A percentile compares a stretch with the other conserved stretches of the same genome.
phyloP scores from a whole-genome alignment of 2,329 filamentous ascomycete genomes.

The Colletotrichum nymphaeae region DNA sequence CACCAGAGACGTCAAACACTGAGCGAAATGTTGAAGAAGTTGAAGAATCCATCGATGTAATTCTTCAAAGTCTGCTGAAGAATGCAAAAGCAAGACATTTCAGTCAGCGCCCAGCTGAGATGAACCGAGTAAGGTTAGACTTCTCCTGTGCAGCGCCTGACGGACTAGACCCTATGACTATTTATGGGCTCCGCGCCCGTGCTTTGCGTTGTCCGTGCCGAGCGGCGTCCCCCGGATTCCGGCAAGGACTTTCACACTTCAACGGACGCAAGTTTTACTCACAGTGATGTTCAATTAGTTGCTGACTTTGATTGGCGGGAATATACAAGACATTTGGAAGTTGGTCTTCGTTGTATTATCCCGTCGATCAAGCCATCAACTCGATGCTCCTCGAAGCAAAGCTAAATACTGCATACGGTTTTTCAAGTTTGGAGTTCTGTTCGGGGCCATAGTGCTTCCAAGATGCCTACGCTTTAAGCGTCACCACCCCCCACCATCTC shows the following conservation, averaged over 20 bases:
- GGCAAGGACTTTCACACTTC: background rate
- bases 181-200: conserved; percentile 5
- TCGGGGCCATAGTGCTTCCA: too few relatives aligned
- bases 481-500: conserved; percentile 9
- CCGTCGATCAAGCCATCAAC: background rate
- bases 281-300: background rate
- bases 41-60: background rate
- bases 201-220: background rate
- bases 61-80: background rate
- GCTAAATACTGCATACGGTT: background rate
- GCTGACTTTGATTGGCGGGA: background rate
- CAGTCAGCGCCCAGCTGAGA: background rate
- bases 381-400: background rate
- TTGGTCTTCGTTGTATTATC: background rate
- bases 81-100: background rate
- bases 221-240: background rate
- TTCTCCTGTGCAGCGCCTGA: conserved; percentile 6
- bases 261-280: background rate
- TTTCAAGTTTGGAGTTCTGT: background rate
- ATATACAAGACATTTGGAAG: background rate
- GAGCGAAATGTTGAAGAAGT: background rate
- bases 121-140: conserved; percentile 2
- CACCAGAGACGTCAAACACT: background rate
- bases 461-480: background rate
- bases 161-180: background rate